Conservation (phyloP, 768 basidiomycete species). For the Xerocomellus intermedius region DNA sequence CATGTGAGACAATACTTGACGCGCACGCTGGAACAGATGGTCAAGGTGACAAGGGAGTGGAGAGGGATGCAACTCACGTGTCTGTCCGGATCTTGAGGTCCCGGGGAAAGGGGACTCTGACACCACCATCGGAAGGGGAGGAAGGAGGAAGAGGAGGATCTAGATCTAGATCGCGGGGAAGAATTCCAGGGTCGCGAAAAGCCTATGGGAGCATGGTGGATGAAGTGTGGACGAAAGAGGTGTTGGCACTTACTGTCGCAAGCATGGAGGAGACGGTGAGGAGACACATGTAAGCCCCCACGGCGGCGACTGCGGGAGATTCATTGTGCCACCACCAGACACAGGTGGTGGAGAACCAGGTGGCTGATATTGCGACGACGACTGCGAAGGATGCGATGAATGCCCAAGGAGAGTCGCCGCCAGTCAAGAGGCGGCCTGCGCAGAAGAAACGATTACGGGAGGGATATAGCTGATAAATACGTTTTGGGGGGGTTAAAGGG, state of each 20-base stretch:
- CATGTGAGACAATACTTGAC: conserved; percentile 96
- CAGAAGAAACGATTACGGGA: conserved; percentile 78
- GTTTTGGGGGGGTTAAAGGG: conserved; percentile 36
- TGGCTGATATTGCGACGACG: conserved; percentile 63
- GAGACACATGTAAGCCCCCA: conserved; percentile 62
- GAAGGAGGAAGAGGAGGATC: conserved; percentile 73
- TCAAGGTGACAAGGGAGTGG: background rate
- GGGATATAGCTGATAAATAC: conserved; percentile 63
- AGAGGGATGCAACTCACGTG: conserved; percentile 49
- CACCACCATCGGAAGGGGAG: conserved; percentile 61
- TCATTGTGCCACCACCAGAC: conserved; percentile 86
- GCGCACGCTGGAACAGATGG: conserved; percentile 55
- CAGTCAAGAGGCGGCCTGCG: conserved; percentile 70
- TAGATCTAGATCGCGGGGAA: conserved; percentile 84
- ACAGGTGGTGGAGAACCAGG: conserved; percentile 88
- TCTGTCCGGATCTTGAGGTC: conserved; percentile 79
- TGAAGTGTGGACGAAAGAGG: background rate
- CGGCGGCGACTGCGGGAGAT: conserved; percentile 65
- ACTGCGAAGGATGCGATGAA: conserved; percentile 66
- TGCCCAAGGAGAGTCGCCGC: conserved; percentile 84
- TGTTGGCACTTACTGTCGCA: conserved; percentile 55
- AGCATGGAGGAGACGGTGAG: conserved; percentile 76
- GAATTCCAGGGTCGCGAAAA: conserved; percentile 80
- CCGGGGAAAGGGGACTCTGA: conserved; percentile 68
- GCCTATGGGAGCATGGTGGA: conserved; percentile 44